Conservation (phyloP, 139 green algal species). For the Gonium pectorale region DNA sequence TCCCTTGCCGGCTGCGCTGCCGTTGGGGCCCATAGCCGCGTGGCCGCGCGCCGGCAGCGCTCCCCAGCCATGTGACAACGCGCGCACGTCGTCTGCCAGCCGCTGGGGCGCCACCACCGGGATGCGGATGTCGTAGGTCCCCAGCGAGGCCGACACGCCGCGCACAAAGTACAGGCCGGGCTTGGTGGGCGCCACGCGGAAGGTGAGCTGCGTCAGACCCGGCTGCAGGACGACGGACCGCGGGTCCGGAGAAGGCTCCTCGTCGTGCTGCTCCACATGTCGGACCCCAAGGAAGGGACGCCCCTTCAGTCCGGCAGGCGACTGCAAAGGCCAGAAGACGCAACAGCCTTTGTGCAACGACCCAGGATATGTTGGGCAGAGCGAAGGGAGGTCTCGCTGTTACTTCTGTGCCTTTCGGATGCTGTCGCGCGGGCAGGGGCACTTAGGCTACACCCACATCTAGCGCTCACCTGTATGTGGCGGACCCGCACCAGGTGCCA, state of each 20-base stretch:
- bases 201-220: constrained; percentile 7
- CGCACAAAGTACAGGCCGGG: constrained; percentile 32
- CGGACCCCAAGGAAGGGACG: too few species aligned
- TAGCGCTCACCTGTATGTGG: background rate
- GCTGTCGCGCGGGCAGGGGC: too few species aligned
- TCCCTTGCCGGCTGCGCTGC: background rate
- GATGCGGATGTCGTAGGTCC: constrained; percentile 25
- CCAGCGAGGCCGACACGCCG: constrained; percentile 13
- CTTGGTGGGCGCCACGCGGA: constrained; percentile 12
- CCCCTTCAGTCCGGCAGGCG: too few species aligned
- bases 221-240: background rate
- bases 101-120: background rate
- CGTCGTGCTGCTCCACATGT: too few species aligned
- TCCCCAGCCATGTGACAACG: background rate
- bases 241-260: too few species aligned
- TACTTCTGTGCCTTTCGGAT: too few species aligned
- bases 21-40: background rate
- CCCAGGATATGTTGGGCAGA: too few species aligned
- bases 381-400: too few species aligned
- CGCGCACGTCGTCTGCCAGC: background rate
- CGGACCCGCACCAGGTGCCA: constrained; percentile 1
- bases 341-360: too few species aligned
- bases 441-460: too few species aligned
- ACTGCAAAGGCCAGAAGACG: too few species aligned
- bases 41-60: background rate